Percentiles rank a stretch among this genome's conserved stretches.
phyloP scores from a whole-genome alignment of 345 rosid genomes.

The Carallia brachiata region DNA sequence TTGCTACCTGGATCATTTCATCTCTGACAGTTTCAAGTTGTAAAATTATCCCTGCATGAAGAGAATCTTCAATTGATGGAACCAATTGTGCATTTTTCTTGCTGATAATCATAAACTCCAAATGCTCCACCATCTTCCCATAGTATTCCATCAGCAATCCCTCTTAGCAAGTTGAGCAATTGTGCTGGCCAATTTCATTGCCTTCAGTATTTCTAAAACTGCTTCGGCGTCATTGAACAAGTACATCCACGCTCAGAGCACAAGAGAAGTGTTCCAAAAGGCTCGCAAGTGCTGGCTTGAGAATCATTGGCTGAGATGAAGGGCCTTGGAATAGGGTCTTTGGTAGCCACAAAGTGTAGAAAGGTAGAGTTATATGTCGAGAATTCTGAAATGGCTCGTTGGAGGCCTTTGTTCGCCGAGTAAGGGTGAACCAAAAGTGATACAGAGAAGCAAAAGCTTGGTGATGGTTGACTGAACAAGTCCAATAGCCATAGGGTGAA shows the following conservation, averaged over 20 bases:
- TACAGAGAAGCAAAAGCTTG: conserved; percentile 47
- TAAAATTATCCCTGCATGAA: conserved; percentile 20
- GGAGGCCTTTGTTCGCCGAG: conserved; percentile 40
- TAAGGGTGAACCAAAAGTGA: conserved; percentile 71
- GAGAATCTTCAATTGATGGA: conserved; percentile 3
- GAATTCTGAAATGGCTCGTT: conserved; percentile 28
- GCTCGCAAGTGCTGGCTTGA: conserved; percentile 27
- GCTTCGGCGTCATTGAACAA: conserved; percentile 51
- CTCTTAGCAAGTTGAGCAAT: conserved; percentile 5
- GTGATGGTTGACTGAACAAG: conserved; percentile 12
- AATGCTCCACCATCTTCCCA: neutral
- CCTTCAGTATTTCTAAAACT: conserved; percentile 27
- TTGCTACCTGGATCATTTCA: conserved; percentile 23
- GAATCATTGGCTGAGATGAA: conserved; percentile 12
- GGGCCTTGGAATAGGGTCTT: conserved; percentile 37
- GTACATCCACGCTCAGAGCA: conserved; percentile 35
- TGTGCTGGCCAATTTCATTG: conserved; percentile 1
- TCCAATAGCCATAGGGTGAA: conserved; percentile 62
- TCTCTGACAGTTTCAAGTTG: conserved; percentile 35
- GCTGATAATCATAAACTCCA: conserved; percentile 12
- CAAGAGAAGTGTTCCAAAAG: conserved; percentile 58
- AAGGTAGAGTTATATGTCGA: conserved; percentile 48
- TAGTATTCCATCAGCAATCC: conserved; percentile 26
- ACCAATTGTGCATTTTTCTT: conserved; percentile 17
- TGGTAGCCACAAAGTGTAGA: conserved; percentile 43